phyloP scores from a whole-genome alignment of 2,329 filamentous ascomycete species.

The Fusarium sacchari region DNA sequence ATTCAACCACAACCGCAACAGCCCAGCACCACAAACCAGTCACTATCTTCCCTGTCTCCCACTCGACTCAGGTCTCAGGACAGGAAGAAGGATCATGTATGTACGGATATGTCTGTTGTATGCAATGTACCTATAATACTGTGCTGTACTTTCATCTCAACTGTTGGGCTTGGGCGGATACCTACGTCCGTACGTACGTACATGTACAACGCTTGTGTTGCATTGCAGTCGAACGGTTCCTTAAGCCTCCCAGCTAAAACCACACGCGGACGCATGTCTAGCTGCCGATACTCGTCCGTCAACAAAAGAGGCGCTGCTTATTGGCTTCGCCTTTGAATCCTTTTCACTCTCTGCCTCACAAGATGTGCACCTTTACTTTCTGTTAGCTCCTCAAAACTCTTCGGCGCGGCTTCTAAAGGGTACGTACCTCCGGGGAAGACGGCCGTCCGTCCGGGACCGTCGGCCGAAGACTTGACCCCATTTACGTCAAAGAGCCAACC shows the following conservation, averaged over 20 bases:
- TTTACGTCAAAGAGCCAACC: constrained; percentile 24
- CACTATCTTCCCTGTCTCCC: neutral
- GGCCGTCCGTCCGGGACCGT: constrained; percentile 17
- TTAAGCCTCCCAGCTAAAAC: constrained; percentile 18
- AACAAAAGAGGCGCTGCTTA: constrained; percentile 5
- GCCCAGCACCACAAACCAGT: constrained; percentile 3
- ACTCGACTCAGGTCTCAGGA: neutral
- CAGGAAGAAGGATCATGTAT: neutral
- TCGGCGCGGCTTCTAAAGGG: constrained; percentile 19
- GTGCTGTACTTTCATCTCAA: constrained; percentile 1
- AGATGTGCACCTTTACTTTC: neutral
- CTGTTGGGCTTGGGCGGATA: neutral
- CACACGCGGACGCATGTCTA: constrained; percentile 34
- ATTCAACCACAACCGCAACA: neutral
- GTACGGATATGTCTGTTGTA: too few relatives aligned
- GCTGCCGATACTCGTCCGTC: constrained; percentile 21
- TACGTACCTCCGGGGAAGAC: constrained; percentile 34
- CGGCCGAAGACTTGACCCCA: constrained; percentile 21
- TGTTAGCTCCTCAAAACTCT: neutral
- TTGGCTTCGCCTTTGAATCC: constrained; percentile 19
- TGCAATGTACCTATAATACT: neutral
- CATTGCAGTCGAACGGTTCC: constrained; percentile 34
- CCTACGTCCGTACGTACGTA: neutral
- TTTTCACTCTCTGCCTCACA: neutral
- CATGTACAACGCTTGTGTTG: constrained; percentile 26